Percentiles rank a stretch among this genome's conserved stretches.
These are phyloP conservation scores for Geosmithia putterillii DNA, from an alignment of 2,329 filamentous ascomycete species.

Conservation along the genomic window DNA sequence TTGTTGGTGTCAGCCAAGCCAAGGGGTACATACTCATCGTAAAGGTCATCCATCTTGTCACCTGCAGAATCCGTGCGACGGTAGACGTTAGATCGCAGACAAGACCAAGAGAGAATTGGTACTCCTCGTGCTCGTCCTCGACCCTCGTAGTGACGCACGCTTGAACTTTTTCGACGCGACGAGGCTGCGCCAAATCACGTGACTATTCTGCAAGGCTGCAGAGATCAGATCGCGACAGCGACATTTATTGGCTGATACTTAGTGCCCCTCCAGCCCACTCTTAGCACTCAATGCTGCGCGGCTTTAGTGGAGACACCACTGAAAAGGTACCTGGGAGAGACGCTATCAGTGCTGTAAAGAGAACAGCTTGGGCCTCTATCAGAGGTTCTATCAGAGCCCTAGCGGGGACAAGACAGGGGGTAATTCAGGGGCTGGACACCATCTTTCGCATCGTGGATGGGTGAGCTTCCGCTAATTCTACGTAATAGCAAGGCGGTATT, in stretches of 20 bases:
- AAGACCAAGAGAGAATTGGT: neutral
- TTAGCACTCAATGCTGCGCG: neutral
- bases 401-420: neutral
- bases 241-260: constrained; percentile 1
- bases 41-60: constrained; percentile 76
- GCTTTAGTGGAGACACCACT: neutral
- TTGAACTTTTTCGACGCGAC: constrained; percentile 3
- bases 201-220: constrained; percentile 3
- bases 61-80: neutral
- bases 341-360: no score
- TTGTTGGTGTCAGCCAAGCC: neutral
- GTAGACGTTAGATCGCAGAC: neutral
- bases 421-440: neutral
- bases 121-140: neutral
- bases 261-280: constrained; percentile 1
- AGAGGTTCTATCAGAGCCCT: neutral
- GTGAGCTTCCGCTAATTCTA: no score
- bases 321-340: neutral
- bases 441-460: no score
- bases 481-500: no score
- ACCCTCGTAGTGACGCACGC: neutral
- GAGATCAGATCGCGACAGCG: neutral
- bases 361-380: neutral
- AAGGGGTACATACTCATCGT: constrained; percentile 62
- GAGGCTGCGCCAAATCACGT: constrained; percentile 4